Conservation (phyloP, 441 rosid genomes). For the Cnidoscolus chayamansa region DNA sequence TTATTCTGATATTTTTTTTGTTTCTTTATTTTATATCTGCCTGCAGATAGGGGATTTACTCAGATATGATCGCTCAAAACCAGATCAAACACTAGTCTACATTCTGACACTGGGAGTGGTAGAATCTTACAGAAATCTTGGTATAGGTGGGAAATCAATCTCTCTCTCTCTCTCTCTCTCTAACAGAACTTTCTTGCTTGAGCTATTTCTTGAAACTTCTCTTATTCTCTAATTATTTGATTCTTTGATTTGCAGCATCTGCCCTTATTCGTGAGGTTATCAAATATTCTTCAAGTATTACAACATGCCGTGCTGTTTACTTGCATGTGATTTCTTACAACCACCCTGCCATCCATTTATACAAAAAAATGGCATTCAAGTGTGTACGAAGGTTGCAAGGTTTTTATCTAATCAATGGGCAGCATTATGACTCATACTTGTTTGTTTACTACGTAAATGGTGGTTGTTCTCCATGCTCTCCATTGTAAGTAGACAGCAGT, state of each 20-base stretch:
- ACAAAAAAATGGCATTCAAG: conserved; percentile 86
- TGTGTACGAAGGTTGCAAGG: conserved; percentile 66
- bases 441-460: conserved; percentile 82
- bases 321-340: conserved; percentile 95
- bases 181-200: conserved; percentile 4
- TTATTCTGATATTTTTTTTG: not conserved
- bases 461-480: conserved; percentile 86
- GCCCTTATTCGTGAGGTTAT: conserved; percentile 69
- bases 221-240: conserved; percentile 5
- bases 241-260: conserved; percentile 50
- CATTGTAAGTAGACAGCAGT: conserved; percentile 54
- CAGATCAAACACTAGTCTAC: conserved; percentile 75
- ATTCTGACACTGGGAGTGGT: conserved; percentile 84
- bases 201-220: not conserved
- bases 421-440: conserved; percentile 82
- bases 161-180: conserved; percentile 1
- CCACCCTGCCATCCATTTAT: conserved; percentile 76
- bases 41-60: conserved; percentile 79
- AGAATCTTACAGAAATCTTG: conserved; percentile 68
- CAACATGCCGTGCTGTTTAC: conserved; percentile 77
- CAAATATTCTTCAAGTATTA: conserved; percentile 61
- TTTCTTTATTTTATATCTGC: conserved; percentile 4
- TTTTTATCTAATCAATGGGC: conserved; percentile 80
- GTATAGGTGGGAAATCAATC: conserved; percentile 56
- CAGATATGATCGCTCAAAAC: conserved; percentile 54